These are phyloP conservation scores for Gossypium gossypioides DNA, from an alignment of 441 rosid genomes.

Conservation along the genomic window DNA sequence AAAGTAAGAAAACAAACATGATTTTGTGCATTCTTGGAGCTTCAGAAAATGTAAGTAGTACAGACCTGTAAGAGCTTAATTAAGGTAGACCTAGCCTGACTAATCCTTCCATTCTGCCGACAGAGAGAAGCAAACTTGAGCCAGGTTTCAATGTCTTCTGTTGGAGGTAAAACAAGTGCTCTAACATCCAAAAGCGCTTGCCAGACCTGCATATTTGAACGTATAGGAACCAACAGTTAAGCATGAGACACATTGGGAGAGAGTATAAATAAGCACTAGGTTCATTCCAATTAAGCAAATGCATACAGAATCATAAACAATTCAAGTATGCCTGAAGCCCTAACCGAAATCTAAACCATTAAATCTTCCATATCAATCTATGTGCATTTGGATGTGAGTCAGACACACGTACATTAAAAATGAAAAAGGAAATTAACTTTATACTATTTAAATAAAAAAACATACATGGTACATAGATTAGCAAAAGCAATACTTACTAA, in stretches of 20 bases:
- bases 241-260: neutral
- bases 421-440: neutral
- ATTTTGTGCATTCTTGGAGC: slow-evolving; percentile 1
- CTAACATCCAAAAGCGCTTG: slow-evolving; percentile 82
- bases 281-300: slow-evolving; percentile 7
- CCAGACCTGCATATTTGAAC: slow-evolving; percentile 64
- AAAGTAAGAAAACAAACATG: slow-evolving; percentile 5
- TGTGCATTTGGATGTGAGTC: no score
- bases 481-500: neutral
- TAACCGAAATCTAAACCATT: neutral
- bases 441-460: neutral
- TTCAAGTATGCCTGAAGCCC: no score
- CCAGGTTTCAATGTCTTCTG: slow-evolving; percentile 92
- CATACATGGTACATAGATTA: neutral
- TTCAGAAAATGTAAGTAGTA: slow-evolving; percentile 7
- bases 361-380: neutral
- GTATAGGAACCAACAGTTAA: slow-evolving; percentile 2
- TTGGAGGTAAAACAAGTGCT: slow-evolving; percentile 93
- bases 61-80: slow-evolving; percentile 81
- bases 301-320: neutral
- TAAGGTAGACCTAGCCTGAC: slow-evolving; percentile 95
- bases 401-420: neutral
- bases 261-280: slow-evolving; percentile 6
- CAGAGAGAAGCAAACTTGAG: slow-evolving; percentile 95
- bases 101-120: slow-evolving; percentile 80